Evolutionary conservation across 1,284 basidiomycete species (phyloP), one percentile per base, ranked within the genome.

Genomic region (Waitea zeae): DNA sequence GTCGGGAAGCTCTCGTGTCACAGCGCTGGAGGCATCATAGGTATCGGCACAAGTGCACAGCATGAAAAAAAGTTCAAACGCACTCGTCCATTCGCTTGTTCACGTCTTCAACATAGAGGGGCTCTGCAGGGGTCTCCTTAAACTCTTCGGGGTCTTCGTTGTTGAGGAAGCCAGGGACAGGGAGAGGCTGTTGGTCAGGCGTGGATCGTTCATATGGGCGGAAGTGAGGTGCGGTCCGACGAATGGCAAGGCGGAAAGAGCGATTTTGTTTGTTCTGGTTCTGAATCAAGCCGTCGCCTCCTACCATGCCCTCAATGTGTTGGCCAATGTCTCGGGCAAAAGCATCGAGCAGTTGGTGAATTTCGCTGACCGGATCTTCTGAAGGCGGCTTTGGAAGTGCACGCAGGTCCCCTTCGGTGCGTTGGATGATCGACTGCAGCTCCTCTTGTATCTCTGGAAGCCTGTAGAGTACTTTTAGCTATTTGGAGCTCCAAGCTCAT

Each of bases 1-100:
- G 12, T 64, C 70, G 0, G 78, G 76, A 0, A 82, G 57, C 45
- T 82, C 75, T 3, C 76, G 69, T 0, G 75, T 75, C 1, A 68
- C 62, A 0, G 74, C 65, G 5, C 79, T 82, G n/a, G n/a, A 38
- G 5, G 33, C 3, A 36, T 6, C 5, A 17, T 20, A 30, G 12
- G n/a, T n/a, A n/a, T n/a, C n/a, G n/a, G n/a, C n/a, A n/a, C n/a
- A n/a, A n/a, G n/a, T n/a, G n/a, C n/a, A n/a, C n/a, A n/a, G n/a
- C n/a, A n/a, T n/a, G n/a, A n/a, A n/a, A n/a, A 17, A 17, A n/a
- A 26, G 28, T 27, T 20, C 12, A 36, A 5, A 47, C 63, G 30
- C 48, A 77, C 76, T 52, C 46, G 17, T 57, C 46, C 0, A 68
- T 68, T 2, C 53, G 50, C 3, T 56, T 36, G 24, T 67, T 46